phyloP scores from a whole-genome alignment of 805 yeast genomes.

The Candida hispaniensis region DNA sequence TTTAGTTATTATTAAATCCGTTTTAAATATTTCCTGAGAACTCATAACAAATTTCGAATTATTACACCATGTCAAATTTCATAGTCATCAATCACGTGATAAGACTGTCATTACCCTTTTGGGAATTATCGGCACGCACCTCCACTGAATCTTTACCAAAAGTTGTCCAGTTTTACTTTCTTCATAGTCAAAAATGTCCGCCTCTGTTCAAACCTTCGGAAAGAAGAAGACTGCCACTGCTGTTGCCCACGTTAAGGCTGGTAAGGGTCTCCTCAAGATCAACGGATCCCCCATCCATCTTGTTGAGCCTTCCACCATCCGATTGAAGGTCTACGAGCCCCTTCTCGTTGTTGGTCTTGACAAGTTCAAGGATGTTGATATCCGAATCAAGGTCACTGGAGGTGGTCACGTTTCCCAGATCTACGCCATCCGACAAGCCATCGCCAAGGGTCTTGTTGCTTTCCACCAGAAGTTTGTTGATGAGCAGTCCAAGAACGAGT shows the following conservation, averaged over 20 bases:
- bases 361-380: conserved; percentile 96
- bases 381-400: conserved; percentile 98
- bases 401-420: conserved; percentile 99
- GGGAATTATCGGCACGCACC: no score
- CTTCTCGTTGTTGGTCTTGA: conserved; percentile 95
- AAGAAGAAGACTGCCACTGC: conserved; percentile 99
- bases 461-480: conserved; percentile 99
- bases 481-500: conserved; percentile 98
- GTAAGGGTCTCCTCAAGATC: conserved; percentile 98
- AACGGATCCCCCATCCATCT: conserved; percentile 99
- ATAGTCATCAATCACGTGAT: no score
- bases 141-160: no score
- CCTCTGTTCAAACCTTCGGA: conserved; percentile 99
- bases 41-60: no score
- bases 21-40: no score
- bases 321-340: conserved; percentile 99
- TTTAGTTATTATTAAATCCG: no score
- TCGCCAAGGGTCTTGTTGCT: conserved; percentile 99
- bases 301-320: conserved; percentile 97
- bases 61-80: no score
- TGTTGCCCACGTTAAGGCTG: conserved; percentile 99
- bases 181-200: no score
- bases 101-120: no score
- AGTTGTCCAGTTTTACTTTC: no score
- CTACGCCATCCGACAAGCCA: conserved; percentile 99